Evolutionary conservation across 306 rosid species (phyloP).

Genomic region (Vicia sativa): DNA sequence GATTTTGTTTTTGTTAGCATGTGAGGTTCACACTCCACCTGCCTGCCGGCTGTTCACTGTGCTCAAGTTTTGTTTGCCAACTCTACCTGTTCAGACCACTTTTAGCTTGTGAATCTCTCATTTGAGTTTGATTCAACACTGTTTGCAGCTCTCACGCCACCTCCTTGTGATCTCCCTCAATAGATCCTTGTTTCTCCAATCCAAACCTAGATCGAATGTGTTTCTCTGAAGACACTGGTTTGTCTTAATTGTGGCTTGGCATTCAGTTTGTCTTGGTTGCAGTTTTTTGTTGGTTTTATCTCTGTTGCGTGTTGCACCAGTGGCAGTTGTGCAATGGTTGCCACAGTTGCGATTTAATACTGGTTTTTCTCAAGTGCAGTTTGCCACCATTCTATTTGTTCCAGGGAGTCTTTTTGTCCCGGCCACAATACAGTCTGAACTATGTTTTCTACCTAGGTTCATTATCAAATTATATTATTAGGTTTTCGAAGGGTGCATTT

Average conservation of each 20-base stretch:
- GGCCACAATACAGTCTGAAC: neutral
- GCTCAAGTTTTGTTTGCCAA: slow-evolving; percentile 6
- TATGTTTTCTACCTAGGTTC: neutral
- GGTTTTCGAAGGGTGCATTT: neutral
- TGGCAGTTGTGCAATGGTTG: neutral
- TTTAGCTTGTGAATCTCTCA: slow-evolving; percentile 2
- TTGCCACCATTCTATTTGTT: slow-evolving; percentile 2
- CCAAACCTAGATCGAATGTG: slow-evolving; percentile 1
- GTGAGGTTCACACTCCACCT: neutral
- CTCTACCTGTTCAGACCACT: slow-evolving; percentile 1
- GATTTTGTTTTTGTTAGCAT: neutral
- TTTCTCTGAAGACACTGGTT: neutral
- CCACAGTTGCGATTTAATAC: neutral
- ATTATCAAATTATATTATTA: neutral
- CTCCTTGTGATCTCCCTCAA: neutral
- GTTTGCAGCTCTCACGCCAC: neutral
- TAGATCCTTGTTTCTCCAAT: neutral
- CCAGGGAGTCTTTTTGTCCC: neutral
- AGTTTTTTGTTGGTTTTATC: neutral
- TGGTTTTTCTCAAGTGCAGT: neutral
- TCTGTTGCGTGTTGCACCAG: neutral
- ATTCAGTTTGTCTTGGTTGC: neutral
- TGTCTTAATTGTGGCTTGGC: neutral
- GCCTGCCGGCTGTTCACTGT: neutral
- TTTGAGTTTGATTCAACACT: neutral